Conservation (phyloP, 352 stramenopile species). For the Phytophthora agathidicida region DNA sequence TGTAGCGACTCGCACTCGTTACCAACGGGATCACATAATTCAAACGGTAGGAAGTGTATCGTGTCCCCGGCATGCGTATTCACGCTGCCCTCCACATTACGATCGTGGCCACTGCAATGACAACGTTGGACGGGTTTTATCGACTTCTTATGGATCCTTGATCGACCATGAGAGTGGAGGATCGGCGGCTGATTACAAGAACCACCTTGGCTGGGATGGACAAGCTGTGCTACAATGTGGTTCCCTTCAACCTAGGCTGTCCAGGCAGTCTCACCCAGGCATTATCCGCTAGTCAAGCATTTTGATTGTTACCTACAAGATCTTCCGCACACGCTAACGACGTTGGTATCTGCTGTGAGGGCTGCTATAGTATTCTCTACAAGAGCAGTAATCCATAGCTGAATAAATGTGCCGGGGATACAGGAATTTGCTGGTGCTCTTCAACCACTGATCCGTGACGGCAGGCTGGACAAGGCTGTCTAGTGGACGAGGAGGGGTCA, state of each 20-base stretch:
- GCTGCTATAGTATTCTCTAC: background rate
- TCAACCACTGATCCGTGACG: conserved; percentile 11
- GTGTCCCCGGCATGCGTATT: no score
- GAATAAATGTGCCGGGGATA: conserved; percentile 6
- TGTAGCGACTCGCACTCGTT: no score
- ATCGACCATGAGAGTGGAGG: background rate
- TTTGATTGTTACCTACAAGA: background rate
- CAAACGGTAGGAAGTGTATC: no score
- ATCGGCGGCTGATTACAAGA: background rate
- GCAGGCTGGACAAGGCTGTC: background rate
- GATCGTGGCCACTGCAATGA: no score
- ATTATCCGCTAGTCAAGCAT: conserved; percentile 1
- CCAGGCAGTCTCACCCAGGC: background rate
- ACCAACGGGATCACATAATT: no score
- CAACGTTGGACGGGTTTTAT: background rate
- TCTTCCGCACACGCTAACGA: no score
- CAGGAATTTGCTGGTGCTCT: background rate
- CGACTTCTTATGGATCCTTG: no score
- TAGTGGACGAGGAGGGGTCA: background rate
- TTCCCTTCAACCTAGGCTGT: background rate
- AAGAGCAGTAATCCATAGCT: background rate
- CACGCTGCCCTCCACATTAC: no score
- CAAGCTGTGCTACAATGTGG: conserved; percentile 12
- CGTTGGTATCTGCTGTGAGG: background rate
- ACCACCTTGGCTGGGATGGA: conserved; percentile 1